phyloP scores from a whole-genome alignment of 257 asterid species.

The Solanum etuberosum region DNA sequence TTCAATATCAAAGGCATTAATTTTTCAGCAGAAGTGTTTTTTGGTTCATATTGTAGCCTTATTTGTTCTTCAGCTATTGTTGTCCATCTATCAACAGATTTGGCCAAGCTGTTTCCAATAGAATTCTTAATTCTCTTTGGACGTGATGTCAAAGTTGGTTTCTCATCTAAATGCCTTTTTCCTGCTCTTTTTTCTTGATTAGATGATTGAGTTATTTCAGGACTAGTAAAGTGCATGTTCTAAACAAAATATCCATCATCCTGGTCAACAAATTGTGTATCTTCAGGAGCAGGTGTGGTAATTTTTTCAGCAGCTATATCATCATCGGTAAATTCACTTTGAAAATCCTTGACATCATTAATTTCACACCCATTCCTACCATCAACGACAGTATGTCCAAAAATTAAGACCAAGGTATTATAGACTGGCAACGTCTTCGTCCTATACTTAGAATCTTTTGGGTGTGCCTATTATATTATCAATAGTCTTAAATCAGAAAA shows the following conservation, averaged over 20 bases:
- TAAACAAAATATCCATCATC: background rate
- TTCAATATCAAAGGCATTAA: background rate
- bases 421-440: background rate
- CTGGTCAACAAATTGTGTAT: background rate
- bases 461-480: background rate
- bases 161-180: background rate
- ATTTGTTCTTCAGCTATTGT: background rate
- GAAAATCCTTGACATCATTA: background rate
- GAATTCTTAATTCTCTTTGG: background rate
- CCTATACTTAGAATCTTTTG: background rate
- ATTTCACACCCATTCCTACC: background rate
- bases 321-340: background rate
- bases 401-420: background rate
- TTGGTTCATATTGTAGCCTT: background rate
- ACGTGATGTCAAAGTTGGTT: background rate
- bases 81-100: background rate
- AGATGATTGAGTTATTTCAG: background rate
- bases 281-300: background rate
- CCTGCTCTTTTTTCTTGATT: background rate
- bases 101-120: background rate
- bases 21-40: background rate
- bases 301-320: background rate
- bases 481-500: background rate
- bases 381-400: background rate
- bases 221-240: background rate